Conservation (phyloP, 2,329 filamentous ascomycete species). For the Fusarium nelsonii region DNA sequence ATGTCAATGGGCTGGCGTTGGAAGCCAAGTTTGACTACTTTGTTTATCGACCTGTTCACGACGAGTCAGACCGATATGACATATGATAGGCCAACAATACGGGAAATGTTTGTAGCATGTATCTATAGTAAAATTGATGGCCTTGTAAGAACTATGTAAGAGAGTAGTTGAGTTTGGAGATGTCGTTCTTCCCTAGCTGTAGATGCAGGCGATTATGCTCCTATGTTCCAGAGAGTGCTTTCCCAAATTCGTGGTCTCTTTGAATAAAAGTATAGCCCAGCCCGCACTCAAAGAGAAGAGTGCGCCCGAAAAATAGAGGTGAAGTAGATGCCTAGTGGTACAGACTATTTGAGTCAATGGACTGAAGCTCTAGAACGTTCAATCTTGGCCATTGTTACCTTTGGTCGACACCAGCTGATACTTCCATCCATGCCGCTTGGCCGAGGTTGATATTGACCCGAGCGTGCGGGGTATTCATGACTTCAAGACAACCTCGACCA, state of each 20-base stretch:
- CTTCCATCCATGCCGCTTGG: neutral
- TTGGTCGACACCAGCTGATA: neutral
- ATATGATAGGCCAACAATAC: neutral
- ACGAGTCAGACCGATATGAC: slow-evolving; percentile 62
- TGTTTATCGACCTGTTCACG: slow-evolving; percentile 61
- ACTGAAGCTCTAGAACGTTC: too few species aligned
- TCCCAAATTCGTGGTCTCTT: too few species aligned
- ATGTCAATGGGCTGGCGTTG: slow-evolving; percentile 64
- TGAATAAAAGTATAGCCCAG: too few species aligned
- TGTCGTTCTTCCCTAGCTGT: too few species aligned
- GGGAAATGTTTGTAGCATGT: neutral
- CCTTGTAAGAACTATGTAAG: neutral
- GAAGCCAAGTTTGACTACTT: slow-evolving; percentile 66
- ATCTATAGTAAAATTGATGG: neutral
- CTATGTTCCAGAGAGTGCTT: too few species aligned
- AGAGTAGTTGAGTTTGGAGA: too few species aligned
- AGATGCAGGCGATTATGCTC: too few species aligned
- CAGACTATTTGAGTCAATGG: too few species aligned
- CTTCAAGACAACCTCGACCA: neutral
- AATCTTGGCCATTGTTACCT: too few species aligned
- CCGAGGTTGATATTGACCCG: neutral
- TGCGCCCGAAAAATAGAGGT: too few species aligned
- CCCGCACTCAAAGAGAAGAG: too few species aligned
- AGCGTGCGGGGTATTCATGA: neutral
- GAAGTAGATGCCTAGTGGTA: too few species aligned